A percentile compares a stretch with the other conserved stretches of the same genome.
Evolutionary conservation across 306 rosid species (phyloP).

Genomic region (Gillenia trifoliata): DNA sequence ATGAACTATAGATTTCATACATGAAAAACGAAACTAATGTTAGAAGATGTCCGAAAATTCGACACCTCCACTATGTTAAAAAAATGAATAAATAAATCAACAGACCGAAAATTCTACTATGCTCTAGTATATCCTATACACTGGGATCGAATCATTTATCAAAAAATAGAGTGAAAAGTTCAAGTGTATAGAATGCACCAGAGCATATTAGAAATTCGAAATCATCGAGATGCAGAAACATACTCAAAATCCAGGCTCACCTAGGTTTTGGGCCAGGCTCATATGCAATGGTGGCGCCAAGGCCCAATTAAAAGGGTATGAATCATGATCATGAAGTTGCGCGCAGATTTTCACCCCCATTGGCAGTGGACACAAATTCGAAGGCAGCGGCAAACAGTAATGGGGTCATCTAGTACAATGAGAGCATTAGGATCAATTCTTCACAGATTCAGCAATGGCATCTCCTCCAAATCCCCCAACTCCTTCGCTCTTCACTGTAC

Average conservation of each 20-base stretch:
- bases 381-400: not conserved
- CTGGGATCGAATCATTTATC: too few relatives aligned
- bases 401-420: slow-evolving; percentile 28
- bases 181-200: too few relatives aligned
- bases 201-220: too few relatives aligned
- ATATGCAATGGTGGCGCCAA: not conserved
- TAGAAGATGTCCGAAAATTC: too few relatives aligned
- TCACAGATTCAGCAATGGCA: slow-evolving; percentile 31
- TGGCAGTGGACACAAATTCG: not conserved
- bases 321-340: not conserved
- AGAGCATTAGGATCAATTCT: slow-evolving; percentile 47
- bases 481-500: slow-evolving; percentile 32
- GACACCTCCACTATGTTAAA: too few relatives aligned
- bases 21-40: not conserved
- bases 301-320: not conserved
- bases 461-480: slow-evolving; percentile 31
- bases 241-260: too few relatives aligned
- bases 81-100: too few relatives aligned
- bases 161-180: too few relatives aligned
- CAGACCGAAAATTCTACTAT: too few relatives aligned
- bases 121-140: too few relatives aligned
- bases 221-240: too few relatives aligned
- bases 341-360: not conserved
- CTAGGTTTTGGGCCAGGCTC: not conserved
- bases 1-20: not conserved